phyloP scores from a whole-genome alignment of 208 protist species.

The Wallacemonas sp. region DNA sequence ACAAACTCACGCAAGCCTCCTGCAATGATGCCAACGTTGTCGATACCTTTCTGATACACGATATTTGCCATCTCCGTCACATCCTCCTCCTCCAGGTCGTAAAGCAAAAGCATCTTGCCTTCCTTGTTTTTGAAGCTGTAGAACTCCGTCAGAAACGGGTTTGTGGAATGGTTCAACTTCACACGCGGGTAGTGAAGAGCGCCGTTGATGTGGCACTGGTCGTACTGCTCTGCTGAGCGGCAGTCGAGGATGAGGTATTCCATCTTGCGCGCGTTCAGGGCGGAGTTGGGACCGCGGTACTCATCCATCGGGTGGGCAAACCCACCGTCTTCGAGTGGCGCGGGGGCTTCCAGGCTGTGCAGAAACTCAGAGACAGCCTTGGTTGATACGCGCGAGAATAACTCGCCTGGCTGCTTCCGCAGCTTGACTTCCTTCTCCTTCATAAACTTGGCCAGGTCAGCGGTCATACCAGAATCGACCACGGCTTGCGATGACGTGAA shows the following conservation, averaged over 20 bases:
- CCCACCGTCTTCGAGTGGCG: constrained; percentile 60
- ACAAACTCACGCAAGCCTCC: constrained; percentile 86
- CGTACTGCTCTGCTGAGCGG: constrained; percentile 72
- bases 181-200: constrained; percentile 84
- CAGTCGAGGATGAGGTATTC: constrained; percentile 84
- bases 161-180: constrained; percentile 72
- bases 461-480: constrained; percentile 85
- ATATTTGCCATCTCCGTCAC: constrained; percentile 55
- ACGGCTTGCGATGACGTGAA: constrained; percentile 71
- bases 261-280: not conserved
- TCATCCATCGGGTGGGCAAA: constrained; percentile 85
- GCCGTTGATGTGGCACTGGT: constrained; percentile 72
- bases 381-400: constrained; percentile 71
- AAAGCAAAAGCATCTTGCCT: constrained; percentile 81
- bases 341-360: constrained; percentile 19
- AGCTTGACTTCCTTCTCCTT: constrained; percentile 36
- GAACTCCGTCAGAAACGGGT: constrained; percentile 83
- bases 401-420: constrained; percentile 62
- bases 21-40: constrained; percentile 81
- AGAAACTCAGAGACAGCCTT: constrained; percentile 51
- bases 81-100: constrained; percentile 83
- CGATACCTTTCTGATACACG: constrained; percentile 86
- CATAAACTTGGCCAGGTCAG: constrained; percentile 64
- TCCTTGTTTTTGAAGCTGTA: constrained; percentile 89
- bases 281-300: constrained; percentile 39